phyloP scores from a whole-genome alignment of 352 stramenopile species.

The Globisporangium mamillatum region DNA sequence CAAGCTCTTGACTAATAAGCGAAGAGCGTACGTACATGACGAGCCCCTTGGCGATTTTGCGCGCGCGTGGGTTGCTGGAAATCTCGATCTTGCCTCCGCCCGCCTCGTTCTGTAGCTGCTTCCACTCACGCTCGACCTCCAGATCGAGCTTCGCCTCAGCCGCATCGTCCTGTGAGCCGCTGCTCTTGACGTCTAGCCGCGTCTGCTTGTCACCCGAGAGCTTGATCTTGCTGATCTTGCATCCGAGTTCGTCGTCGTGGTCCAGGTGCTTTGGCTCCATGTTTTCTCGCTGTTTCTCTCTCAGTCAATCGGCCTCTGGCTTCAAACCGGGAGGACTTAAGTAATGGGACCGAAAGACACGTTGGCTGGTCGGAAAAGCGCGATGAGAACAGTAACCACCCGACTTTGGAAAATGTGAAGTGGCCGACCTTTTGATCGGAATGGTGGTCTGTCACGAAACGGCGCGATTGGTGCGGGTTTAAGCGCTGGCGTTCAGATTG shows the following conservation, averaged over 20 bases:
- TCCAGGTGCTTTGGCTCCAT: conserved; percentile 71
- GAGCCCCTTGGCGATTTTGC: conserved; percentile 69
- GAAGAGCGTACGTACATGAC: conserved; percentile 42
- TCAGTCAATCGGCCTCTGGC: neutral
- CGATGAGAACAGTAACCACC: conserved; percentile 11
- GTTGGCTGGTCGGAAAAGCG: neutral
- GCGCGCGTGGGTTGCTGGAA: conserved; percentile 58
- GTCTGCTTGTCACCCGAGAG: conserved; percentile 47
- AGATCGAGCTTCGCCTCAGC: conserved; percentile 77
- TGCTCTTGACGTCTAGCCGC: conserved; percentile 41
- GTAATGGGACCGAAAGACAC: neutral
- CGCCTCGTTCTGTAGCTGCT: conserved; percentile 61
- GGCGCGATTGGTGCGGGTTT: neutral
- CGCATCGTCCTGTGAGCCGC: conserved; percentile 30
- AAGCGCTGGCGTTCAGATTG: neutral
- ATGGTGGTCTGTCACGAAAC: neutral
- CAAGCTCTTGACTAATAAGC: neutral
- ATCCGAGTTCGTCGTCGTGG: conserved; percentile 53
- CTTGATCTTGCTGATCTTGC: conserved; percentile 71
- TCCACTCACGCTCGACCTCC: conserved; percentile 84
- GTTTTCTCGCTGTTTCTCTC: neutral
- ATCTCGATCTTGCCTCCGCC: conserved; percentile 64
- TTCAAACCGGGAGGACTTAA: neutral
- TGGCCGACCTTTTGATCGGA: neutral
- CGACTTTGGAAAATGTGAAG: neutral